Base-by-base conservation (phyloP, 129 eudicot species). In the Lactuca saligna region DNA sequence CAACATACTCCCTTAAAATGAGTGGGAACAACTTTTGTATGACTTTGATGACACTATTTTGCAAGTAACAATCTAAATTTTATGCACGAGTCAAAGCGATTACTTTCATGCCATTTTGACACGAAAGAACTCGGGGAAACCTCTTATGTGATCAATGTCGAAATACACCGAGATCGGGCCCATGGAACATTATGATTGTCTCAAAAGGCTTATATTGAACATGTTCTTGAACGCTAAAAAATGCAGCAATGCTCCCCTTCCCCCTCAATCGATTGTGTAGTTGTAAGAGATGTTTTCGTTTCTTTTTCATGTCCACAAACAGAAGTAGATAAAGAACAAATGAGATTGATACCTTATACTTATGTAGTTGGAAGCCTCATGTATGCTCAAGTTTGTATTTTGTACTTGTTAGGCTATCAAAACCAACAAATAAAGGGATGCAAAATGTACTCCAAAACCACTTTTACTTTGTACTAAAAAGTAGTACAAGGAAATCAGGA, bases 331-430 rank as follows among this genome's bases (percentile, higher is more conserved):
- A 10, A 31, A 5, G 16, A 31, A 2, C 2, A 57, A 1, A 57
- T 57, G 63, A 29, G 33, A 17, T 14, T 5, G 14, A 54, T 54
- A 20, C 74, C 74, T 29, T 69, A 55, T 69, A 39, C 64, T 53
- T 54, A 11, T 6, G 16, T 37, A 12, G 54, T 69, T 14, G 63
- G 64, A n/a, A 55, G 74, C 37, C 25, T 69, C 0, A 55, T 56
- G 64, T 37, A 55, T 54, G 54, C 54, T 54, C 74, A 69, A 54
- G 74, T 37, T 4, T 69, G 3, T 29, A 8, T 1, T 20, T 6
- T 17, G 7, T 17, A 55, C 35, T 2, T 61, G 32, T 31, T 61
- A 61, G 65, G 49, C 5, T 61, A 35, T 14, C 66, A 14, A 14
- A 20, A 1, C 20, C 20, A 20, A 20, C 20, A 20, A 20, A 20